Evolutionary conservation across 2,329 filamentous ascomycete species (phyloP), one percentile per base, ranked within the genome.

Genomic region (Botrytis pseudocinerea): DNA sequence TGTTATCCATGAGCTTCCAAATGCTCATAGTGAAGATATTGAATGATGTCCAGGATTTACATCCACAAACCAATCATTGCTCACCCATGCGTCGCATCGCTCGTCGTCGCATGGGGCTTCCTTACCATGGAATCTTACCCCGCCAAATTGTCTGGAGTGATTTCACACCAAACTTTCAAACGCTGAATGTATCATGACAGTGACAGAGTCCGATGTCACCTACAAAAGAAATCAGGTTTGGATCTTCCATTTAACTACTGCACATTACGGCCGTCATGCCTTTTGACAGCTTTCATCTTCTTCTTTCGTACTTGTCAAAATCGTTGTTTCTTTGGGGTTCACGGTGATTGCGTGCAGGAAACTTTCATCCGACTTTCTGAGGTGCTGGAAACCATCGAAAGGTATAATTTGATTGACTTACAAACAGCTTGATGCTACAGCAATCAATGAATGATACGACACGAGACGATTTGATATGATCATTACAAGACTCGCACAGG

Each of bases 301-400:
- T 28, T 51, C 51, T 51, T 40, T 28, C 22, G 1, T 46, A n/a
- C n/a, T 61, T 60, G 22, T 32, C 25, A 42, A 16, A 25, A 42
- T 69, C 42, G 18, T 44, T 9, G 18, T 44, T n/a, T 44, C n/a
- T 18, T 57, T 10, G 28, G 51, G n/a, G 20, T 60, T 60, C 28
- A n/a, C 35, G 65, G 25, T 57, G 48, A 32, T 57, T 68, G 65
- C 18, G 65, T 57, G 5, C 48, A 28, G 48, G 35, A 71, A 64
- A 42, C 42, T 51, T 44, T 57, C n/a, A 32, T 57, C 51, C 12
- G 28, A n/a, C 51, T 61, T n/a, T 28, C 28, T 44, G n/a, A 70
- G 68, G 68, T 70, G 68, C 68, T 70, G 68, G 68, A 70, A 70
- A 70, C 68, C 68, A n/a, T 32, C 35, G 48, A 22, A 60, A 32